Evolutionary conservation across 2,329 filamentous ascomycete genomes (phyloP), one percentile per base, ranked within the genome.

Genomic region (Diplodia corticola): DNA sequence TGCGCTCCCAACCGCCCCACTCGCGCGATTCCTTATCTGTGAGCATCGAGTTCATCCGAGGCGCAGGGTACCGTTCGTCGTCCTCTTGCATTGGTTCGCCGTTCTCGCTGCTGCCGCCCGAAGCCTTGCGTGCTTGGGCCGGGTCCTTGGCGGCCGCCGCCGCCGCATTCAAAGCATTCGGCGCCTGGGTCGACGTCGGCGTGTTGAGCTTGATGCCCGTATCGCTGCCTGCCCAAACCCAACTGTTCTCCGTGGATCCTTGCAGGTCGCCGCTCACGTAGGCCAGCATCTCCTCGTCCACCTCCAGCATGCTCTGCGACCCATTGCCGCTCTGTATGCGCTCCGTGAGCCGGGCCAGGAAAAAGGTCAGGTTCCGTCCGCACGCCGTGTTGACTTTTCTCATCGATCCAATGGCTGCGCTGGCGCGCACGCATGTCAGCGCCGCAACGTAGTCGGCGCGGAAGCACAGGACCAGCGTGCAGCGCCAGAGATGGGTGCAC

Each of bases 251-350:
- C 0, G 85, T 83, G n/a, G 85, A 88, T 1, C 89, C 91, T 78
- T 98, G 94, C 72, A 96, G 83, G 78, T 98, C 95, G 0, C 89
- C 91, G 33, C 91, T 94, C 0, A 91, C 88, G 72, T 97, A 97
- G 0, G 89, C 91, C 30, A 98, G 80, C 71, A 98, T 85, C 75
- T 97, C 94, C 74, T 98, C 93, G 72, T 99, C 93, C 3, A 83
- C 82, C 53, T 88, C 85, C 1, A 86, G 73, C 51, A 77, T 74
- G 37, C 78, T 73, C 33, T 76, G 76, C 2, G 72, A 73, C 0
- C 75, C 70, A 1, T 78, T 76, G 17, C 79, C 78, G 26, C 76
- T 80, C 12, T 82, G 82, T 20, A 84, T 71, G 44, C 85, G 85
- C 37, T 86, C 85, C 1, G 87, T 80, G 3, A 98, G 78, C 5